These are phyloP conservation scores for Fusarium sp. DNA, from an alignment of 2,329 filamentous ascomycete species.

Conservation along the genomic window DNA sequence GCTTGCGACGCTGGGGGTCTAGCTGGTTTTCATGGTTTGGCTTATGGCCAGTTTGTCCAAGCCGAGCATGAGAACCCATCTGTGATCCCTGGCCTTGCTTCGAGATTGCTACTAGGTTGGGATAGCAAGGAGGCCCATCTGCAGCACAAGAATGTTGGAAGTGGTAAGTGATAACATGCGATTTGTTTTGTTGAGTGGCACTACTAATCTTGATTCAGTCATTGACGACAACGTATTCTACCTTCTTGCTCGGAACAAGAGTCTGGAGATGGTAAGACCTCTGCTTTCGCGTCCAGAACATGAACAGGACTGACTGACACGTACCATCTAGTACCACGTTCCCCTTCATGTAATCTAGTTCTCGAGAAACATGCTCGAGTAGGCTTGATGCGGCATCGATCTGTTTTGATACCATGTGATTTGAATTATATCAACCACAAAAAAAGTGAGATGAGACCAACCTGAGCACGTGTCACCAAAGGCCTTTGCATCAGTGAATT, in stretches of 20 bases:
- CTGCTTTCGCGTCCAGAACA: background rate
- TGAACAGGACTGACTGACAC: slow-evolving; percentile 20
- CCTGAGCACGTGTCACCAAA: background rate
- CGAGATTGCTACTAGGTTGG: slow-evolving; percentile 54
- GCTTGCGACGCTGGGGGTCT: slow-evolving; percentile 40
- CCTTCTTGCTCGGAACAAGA: slow-evolving; percentile 46
- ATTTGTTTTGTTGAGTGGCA: background rate
- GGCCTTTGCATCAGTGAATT: slow-evolving; percentile 21
- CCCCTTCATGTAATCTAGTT: slow-evolving; percentile 34
- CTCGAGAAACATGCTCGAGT: background rate
- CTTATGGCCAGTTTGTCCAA: slow-evolving; percentile 50
- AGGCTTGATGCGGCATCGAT: background rate
- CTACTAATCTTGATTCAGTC: slow-evolving; percentile 35
- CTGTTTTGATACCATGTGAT: slow-evolving; percentile 1
- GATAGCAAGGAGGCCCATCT: slow-evolving; percentile 54
- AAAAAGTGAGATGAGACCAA: background rate
- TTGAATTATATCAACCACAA: background rate
- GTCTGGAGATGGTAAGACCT: slow-evolving; percentile 48
- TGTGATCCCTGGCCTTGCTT: slow-evolving; percentile 46
- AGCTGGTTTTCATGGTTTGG: slow-evolving; percentile 48
- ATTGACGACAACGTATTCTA: slow-evolving; percentile 53
- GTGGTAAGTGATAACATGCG: slow-evolving; percentile 37
- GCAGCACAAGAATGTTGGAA: slow-evolving; percentile 47
- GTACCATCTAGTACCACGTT: slow-evolving; percentile 45
- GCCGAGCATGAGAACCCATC: slow-evolving; percentile 45